Base-by-base conservation (phyloP, 441 rosid genomes). In the Gossypium trilobum region DNA sequence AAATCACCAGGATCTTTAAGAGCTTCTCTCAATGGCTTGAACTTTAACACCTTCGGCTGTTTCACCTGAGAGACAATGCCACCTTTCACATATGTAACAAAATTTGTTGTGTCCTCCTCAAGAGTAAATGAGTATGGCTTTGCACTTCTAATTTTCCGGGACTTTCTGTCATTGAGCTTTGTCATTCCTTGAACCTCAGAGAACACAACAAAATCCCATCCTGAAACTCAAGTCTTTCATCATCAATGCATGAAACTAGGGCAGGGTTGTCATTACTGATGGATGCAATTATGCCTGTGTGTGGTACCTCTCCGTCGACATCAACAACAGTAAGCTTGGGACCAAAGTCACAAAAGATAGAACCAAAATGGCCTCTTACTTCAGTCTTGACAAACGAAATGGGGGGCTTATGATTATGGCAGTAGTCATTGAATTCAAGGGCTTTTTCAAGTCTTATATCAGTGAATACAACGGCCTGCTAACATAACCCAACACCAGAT, bases 21-120 rank as follows among this genome's bases (percentile, higher is more conserved):
- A 62, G 97, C 99, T 76, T 95, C 92, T 14, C 82, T 80, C 76
- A 92, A 78, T 10, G 94, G 87, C 83, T 87, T 95, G 75, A 92
- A 95, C 19, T 88, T 89, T 83, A 95, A 73, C 60, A 92, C 84
- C 86, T 95, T 95, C 16, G 94, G 89, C 70, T 84, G 86, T 73
- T 95, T 95, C 78, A 91, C 97, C 80, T 92, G 97, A 52, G 96
- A 91, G 67, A 91, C 97, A 75, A 95, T 95, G 55, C 99, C 99
- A 78, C 97, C 97, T 85, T 84, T 95, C 56, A 79, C 77, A 81
- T 92, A 92, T 0, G 85, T 46, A 20, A 88, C 87, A 75, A 74
- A 88, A 51, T 77, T 81, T 4, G 91, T 69, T 36, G 97, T 87
- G 74, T 92, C 97, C 81, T 92, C 95, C 60, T 95, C 97, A 14